Evolutionary conservation across 805 yeast genomes (phyloP), one percentile per base, ranked within the genome.

Genomic region (Yamadazyma nakazawae): DNA sequence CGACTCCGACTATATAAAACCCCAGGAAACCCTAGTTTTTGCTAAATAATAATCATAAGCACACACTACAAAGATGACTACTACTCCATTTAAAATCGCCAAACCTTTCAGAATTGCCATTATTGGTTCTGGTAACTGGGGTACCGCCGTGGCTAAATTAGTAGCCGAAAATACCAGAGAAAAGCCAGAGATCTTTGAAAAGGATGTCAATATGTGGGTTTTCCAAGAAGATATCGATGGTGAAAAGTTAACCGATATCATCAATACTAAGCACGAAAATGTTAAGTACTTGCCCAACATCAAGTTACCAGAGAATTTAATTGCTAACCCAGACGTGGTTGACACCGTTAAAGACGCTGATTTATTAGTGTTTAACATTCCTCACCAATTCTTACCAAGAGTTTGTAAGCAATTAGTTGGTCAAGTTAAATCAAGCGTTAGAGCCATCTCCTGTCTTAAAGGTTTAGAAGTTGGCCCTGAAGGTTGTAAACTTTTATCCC

Each of bases 41-140:
- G 11, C 30, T 8, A 26, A 26, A 26, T 8, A 26, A 8, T 26
- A 26, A 26, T 26, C 32, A 28, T 7, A 21, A 21, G 7, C 7
- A 21, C 7, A 21, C 24, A 21, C 5, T 18, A 12, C 35, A 31
- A 45, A 28, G 7, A 51, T 43, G 48, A 51, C 60, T 43, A 43
- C 62, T 35, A 51, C 60, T 34, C 67, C 73, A 44, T 66, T 65
- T 50, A 57, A 56, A 36, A 58, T 70, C 46, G 63, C 54, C 31
- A 57, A 52, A 28, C 74, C 74, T 17, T 70, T 72, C 57, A 67
- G 59, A 52, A 60, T 72, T 17, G 56, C 90, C 35, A 88, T 90
- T 46, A 83, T 94, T 54, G 99, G 99, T 36, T 90, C 97, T 26
- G 99, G 98, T 64, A 92, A 92, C 71, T 92, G 99, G 88, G 99